A percentile compares a stretch with the other conserved stretches of the same genome.
phyloP scores from a whole-genome alignment of 129 eudicot genomes.

The Rutidosis leptorrhynchoides region DNA sequence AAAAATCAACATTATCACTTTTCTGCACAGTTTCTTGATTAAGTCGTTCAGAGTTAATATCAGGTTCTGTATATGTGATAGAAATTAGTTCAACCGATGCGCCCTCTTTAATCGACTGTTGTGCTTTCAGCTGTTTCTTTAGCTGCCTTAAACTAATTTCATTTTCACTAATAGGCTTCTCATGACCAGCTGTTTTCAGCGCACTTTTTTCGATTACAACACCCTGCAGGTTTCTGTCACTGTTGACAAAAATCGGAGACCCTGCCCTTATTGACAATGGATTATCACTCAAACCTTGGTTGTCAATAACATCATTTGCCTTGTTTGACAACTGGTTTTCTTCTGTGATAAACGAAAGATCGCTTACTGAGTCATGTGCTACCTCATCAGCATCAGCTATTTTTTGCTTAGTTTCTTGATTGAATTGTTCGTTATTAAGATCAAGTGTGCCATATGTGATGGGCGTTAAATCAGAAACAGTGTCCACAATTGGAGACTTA shows the following conservation, averaged over 20 bases:
- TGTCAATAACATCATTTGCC: neutral
- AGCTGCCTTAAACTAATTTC: neutral
- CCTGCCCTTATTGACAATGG: neutral
- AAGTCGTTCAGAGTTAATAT: neutral
- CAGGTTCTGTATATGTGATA: neutral
- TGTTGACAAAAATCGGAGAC: constrained; percentile 28
- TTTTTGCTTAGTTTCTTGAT: constrained; percentile 4
- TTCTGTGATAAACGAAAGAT: constrained; percentile 8
- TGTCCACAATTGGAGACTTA: neutral
- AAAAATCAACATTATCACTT: neutral
- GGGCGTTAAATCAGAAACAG: neutral
- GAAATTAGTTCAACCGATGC: neutral
- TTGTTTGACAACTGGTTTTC: constrained; percentile 17
- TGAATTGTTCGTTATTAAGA: neutral
- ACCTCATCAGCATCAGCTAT: neutral
- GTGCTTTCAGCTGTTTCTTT: neutral
- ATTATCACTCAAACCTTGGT: constrained; percentile 7
- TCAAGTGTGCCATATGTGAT: neutral
- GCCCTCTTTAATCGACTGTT: neutral
- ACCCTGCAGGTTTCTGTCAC: constrained; percentile 11
- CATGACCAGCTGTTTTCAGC: neutral
- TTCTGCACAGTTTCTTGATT: constrained; percentile 10
- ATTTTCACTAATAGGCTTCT: neutral
- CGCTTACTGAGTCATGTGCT: constrained; percentile 2
- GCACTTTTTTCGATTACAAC: constrained; percentile 5